Evolutionary conservation across 73 alveolate genomes (phyloP).

Genomic region (Paramecium bursaria): DNA sequence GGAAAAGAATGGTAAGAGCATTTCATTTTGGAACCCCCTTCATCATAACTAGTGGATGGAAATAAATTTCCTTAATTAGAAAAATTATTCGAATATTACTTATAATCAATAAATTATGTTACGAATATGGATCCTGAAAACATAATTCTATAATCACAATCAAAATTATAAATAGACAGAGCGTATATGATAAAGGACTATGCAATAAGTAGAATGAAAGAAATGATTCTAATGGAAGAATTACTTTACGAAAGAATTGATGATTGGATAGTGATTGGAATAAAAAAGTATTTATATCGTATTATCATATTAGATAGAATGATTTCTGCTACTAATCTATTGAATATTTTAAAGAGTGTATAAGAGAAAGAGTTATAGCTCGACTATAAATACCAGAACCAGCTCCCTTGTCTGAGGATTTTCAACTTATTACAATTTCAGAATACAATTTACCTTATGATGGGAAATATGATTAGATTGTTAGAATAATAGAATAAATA

Average conservation of each 20-base stretch:
- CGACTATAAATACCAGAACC: constrained; percentile 36
- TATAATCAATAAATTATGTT: constrained; percentile 10
- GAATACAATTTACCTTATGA: too few species aligned
- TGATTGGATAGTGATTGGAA: constrained; percentile 53
- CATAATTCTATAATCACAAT: constrained; percentile 5
- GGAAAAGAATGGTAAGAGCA: constrained; percentile 62
- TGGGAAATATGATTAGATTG: too few species aligned
- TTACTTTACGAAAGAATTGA: constrained; percentile 11
- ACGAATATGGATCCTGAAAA: constrained; percentile 12
- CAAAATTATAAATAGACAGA: constrained; percentile 6
- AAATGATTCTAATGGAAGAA: constrained; percentile 56
- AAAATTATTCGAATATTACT: background rate
- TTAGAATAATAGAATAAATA: too few species aligned
- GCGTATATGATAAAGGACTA: background rate
- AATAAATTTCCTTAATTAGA: constrained; percentile 39
- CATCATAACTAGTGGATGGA: constrained; percentile 26
- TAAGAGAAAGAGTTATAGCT: constrained; percentile 9
- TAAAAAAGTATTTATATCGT: background rate
- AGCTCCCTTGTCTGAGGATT: constrained; percentile 32
- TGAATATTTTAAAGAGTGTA: constrained; percentile 19
- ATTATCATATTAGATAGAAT: background rate
- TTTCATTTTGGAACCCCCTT: constrained; percentile 50
- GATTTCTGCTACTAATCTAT: constrained; percentile 27
- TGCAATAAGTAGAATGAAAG: constrained; percentile 43
- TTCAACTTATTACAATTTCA: too few species aligned